Evolutionary conservation across 2,329 filamentous ascomycete species (phyloP), one percentile per base, ranked within the genome.

Genomic region (Aureobasidium lini): DNA sequence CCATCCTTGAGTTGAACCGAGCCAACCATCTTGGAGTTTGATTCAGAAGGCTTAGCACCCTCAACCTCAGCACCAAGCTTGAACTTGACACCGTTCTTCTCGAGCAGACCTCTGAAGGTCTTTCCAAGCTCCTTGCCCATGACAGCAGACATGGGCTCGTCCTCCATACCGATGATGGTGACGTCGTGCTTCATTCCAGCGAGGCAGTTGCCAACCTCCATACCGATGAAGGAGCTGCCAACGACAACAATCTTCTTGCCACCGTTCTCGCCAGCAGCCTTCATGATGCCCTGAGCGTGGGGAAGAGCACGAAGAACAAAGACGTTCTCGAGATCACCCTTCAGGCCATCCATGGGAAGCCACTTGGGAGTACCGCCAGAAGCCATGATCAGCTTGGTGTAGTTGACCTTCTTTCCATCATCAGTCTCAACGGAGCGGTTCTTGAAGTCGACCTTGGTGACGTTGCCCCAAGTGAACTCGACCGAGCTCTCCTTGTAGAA

Each of bases 171-270:
- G 23, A 99, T 79, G 42, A 97, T 84, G 7, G 88, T 88, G 15
- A 99, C 91, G 8, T 86, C 77, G 71, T 99, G 95, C 67, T 88
- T 87, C 66, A 87, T 88, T 46, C 82, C 76, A 0, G 88, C 86
- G 0, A 95, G 76, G 57, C 78, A 87, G 64, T 92, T 94, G 62
- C 89, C 93, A n/a, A 95, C 84, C 74, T 99, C 94, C 89, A 99
- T 95, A 42, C 94, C 94, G 69, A 99, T 99, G 74, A 99, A 99
- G 0, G 90, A 95, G 61, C 88, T 93, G 42, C 94, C 94, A 57
- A 99, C 80, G 13, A 99, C 81, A 48, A 96, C 90, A 65, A 99
- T 85, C 73, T 96, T 96, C 81, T 96, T 96, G 61, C 84, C 85
- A 69, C 89, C 87, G 44, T 89, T 84, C 32, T 82, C 77, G 6